Evolutionary conservation across 345 rosid species (phyloP), one percentile per base, ranked within the genome.

Genomic region (Eucalyptus globulus): DNA sequence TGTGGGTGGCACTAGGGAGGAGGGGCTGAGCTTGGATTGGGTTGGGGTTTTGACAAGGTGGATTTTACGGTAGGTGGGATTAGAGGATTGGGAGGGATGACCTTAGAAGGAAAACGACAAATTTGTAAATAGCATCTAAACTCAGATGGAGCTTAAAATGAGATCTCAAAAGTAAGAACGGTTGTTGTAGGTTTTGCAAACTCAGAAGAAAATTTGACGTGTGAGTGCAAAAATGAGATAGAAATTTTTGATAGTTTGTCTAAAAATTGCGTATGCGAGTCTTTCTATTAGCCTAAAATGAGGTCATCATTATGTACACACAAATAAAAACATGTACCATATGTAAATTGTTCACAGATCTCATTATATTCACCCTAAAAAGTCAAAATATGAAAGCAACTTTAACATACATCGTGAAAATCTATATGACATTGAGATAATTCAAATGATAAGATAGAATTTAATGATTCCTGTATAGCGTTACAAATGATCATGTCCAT

Each of bases 381-480:
- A 60, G 67, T 60, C 12, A 27, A 26, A 27, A 60, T 27, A 11
- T 4, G 1, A 60, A 26, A 0, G 15, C 4, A 62, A 62, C 69
- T 62, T 62, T 0, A 12, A 12, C 5, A 29, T 62, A 62, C 0
- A 62, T 29, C 3, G 3, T 12, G 9, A 62, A 62, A 62, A 29
- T 27, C 2, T 29, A n/a, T 0, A 29, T 62, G 69, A 29, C 9
- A 29, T 62, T 1, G 1, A 5, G 5, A 58, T 26, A 11, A 6
- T 58, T 12, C 0, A 0, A 3, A 6, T 2, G 1, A 4, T 27
- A 11, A 60, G 4, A 60, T 3, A 27, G 16, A n/a, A n/a, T 65
- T 14, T 31, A 14, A 4, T 65, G 3, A 65, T n/a, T n/a, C 5
- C 0, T 11, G 0, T 14, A n/a, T 0, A 65, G 8, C 1, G 1